A percentile compares a stretch with the other conserved stretches of the same genome.
Conservation (phyloP, 2,329 filamentous ascomycete species). For the Fusarium gaditjirri region DNA sequence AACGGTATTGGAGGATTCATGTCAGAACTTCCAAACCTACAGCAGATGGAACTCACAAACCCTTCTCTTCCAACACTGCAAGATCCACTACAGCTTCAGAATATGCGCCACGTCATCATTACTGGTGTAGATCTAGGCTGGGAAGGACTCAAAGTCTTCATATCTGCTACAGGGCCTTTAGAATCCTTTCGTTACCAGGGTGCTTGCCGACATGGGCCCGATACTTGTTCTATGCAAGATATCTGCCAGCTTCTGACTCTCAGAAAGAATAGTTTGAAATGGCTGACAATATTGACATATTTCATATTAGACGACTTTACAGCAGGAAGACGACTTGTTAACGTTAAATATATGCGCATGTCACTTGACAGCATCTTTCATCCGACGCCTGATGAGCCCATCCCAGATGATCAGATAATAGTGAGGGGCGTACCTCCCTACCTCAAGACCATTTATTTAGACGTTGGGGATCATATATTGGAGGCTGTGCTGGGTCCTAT, state of each 20-base stretch:
- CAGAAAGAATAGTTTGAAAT: not conserved
- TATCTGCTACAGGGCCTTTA: not conserved
- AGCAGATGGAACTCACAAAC: too few relatives aligned
- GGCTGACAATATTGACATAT: too few relatives aligned
- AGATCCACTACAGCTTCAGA: not conserved
- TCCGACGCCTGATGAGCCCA: too few relatives aligned
- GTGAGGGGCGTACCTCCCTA: too few relatives aligned
- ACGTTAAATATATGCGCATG: not conserved
- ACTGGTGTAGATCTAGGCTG: rapidly evolving
- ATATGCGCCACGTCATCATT: not conserved
- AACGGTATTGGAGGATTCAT: not conserved
- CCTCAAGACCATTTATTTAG: too few relatives aligned
- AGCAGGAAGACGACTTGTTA: not conserved
- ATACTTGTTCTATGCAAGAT: not conserved
- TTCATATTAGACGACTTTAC: too few relatives aligned
- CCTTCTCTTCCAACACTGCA: not conserved
- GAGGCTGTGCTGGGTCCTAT: too few relatives aligned
- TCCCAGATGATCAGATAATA: too few relatives aligned
- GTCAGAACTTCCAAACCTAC: not conserved
- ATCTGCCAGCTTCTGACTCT: not conserved
- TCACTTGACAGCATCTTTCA: too few relatives aligned
- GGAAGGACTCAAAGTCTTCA: not conserved
- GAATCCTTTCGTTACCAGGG: not conserved
- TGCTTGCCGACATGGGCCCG: rapidly evolving
- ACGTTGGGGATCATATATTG: too few relatives aligned